Evolutionary conservation across 2,329 filamentous ascomycete species (phyloP), one percentile per base, ranked within the genome.

Genomic region (Didymella pinodella): DNA sequence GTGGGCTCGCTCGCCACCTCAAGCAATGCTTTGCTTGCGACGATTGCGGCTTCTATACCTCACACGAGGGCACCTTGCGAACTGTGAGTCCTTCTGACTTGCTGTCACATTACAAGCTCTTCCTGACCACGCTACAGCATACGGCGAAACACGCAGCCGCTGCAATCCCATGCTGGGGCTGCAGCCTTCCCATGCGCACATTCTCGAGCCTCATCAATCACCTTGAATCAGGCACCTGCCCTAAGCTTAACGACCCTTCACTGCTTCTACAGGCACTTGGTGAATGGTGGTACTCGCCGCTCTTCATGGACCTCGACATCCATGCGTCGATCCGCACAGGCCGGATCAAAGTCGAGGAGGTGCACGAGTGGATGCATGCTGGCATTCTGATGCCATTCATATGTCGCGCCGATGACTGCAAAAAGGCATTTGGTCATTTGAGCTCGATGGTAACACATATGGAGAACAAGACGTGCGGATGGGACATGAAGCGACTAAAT

Each of bases 221-320:
- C 48, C 65, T 75, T 63, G 86, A 87, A 66, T 86, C 83, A 4
- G 75, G 89, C 22, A 88, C 90, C 71, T 90, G 92, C 71, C 85
- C 85, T 18, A 83, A 88, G 29, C 87, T 88, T 0, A 87, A 88
- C 0, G 86, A 92, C 75, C 88, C 66, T 1, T 36, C 59, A 2
- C 57, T 59, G 18, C 61, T 75, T 25, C 54, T 63, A 10, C 59
- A 48, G 3, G 65, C 64, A 26, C 69, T 76, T 1, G 73, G 74
- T 7, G 67, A 62, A 29, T 75, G 71, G 70, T 76, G 72, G 72
- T 74, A 75, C 59, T 72, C 72, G 0, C 45, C 70, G 1, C 62
- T 74, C 0, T 76, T 68, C 62, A 76, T 76, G 72, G 72, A 75
- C 50, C 51, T 74, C n/a, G 71, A 71, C 31, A 63, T 75, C 25